Percentiles rank a stretch among this genome's conserved stretches.
Evolutionary conservation across 2,329 filamentous ascomycete genomes (phyloP).

Genomic region (Proliferodiscus dingleyae): DNA sequence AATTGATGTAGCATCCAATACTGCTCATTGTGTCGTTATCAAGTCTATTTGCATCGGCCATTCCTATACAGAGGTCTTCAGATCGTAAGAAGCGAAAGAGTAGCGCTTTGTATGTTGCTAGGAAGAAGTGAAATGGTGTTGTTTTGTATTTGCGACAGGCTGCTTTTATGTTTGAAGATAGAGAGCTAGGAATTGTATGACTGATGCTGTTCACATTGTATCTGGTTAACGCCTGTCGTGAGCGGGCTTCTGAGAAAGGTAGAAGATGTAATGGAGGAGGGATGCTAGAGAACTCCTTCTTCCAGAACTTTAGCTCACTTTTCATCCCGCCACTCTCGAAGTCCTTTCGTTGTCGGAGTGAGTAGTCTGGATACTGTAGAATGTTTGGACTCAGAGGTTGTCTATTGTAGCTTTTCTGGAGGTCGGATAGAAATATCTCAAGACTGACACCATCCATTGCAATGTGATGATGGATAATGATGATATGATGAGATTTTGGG

Average conservation of each 20-base stretch:
- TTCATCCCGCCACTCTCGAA: not conserved
- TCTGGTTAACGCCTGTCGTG: not conserved
- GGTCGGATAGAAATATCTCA: not conserved
- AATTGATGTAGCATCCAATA: constrained; percentile 35
- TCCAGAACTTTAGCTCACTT: not conserved
- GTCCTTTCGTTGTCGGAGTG: not conserved
- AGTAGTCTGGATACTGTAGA: not conserved
- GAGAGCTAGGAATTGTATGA: not conserved
- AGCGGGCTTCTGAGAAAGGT: not conserved
- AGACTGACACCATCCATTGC: not conserved
- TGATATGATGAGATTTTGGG: constrained; percentile 6
- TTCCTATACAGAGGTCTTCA: constrained; percentile 36
- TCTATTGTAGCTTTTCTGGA: not conserved
- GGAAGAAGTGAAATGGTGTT: constrained; percentile 43
- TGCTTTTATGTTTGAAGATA: constrained; percentile 1
- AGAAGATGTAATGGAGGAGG: not conserved
- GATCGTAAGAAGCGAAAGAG: constrained; percentile 13
- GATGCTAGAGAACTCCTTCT: not conserved
- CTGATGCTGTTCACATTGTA: constrained; percentile 1
- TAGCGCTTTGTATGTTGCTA: constrained; percentile 34
- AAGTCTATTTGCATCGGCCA: constrained; percentile 40
- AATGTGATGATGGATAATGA: not conserved
- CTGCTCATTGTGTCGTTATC: constrained; percentile 32
- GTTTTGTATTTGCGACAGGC: constrained; percentile 21
- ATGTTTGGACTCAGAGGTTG: not conserved